Evolutionary conservation across 805 yeast species (phyloP), one percentile per base, ranked within the genome.

Genomic region (Priceomyces melissophilus): DNA sequence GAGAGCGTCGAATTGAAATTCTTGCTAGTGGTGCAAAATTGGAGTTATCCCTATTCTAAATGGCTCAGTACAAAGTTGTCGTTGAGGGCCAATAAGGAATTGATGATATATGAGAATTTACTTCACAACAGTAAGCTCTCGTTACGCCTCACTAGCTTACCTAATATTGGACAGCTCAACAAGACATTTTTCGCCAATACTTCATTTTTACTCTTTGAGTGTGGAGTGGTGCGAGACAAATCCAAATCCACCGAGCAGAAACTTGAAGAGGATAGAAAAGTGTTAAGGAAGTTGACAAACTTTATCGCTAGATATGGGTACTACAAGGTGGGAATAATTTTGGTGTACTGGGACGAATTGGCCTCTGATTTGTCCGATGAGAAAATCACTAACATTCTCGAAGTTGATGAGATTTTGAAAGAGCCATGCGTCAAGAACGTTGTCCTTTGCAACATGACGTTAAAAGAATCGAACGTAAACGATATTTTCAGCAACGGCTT

Each of bases 41-140:
- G 84, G 82, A 46, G 56, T 2, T 48, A 60, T 25, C 61, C 65
- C 3, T 64, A 69, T 37, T 73, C 80, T 1, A 66, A 64, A 37
- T 79, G 84, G 84, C 55, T 78, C 33, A 65, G 65, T 14, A 58
- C 62, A 12, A 76, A 76, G 50, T 57, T 79, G 8, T 49, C 59
- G 3, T 54, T 80, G 20, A 54, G 52, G 32, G 57, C 63, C 33
- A 61, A 67, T 46, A 37, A 38, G 28, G 61, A 50, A 10, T 50
- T 49, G 30, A 38, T 45, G 14, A 52, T 60, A 11, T 69, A 65
- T 42, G 56, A 57, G 37, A 54, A 54, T 25, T 32, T 34, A 3
- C 43, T 69, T 13, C 37, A 41, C n/a, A 50, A 54, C 15, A 57
- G 58, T 10, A 54, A 59, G 25, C 38, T 67, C n/a, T 39, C 38